phyloP scores from a whole-genome alignment of 495 filamentous ascomycete genomes.

The Penicillium lagena region DNA sequence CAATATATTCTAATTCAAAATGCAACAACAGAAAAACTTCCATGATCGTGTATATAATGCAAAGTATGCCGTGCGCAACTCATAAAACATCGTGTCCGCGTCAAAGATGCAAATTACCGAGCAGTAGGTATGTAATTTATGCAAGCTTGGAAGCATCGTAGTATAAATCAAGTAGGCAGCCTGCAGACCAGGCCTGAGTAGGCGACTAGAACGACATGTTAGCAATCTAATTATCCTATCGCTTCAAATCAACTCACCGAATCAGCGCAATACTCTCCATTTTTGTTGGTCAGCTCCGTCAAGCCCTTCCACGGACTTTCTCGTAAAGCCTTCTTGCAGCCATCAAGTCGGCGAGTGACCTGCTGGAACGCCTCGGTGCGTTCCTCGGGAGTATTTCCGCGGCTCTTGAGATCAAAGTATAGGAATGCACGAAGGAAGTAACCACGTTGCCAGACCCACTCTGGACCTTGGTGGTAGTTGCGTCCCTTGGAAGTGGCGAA shows the following conservation, averaged over 20 bases:
- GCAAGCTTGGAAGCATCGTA: constrained; percentile 63
- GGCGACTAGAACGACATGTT: constrained; percentile 52
- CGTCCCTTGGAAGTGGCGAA: constrained; percentile 88
- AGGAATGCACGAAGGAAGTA: constrained; percentile 89
- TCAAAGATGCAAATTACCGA: background rate
- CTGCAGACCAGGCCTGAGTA: constrained; percentile 92
- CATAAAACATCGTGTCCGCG: background rate
- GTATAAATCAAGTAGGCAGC: constrained; percentile 90
- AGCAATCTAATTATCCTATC: background rate
- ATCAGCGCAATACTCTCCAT: constrained; percentile 75
- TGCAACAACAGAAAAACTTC: background rate
- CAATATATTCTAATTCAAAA: background rate
- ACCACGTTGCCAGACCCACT: constrained; percentile 98
- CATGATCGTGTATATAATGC: background rate
- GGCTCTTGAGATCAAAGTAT: constrained; percentile 71
- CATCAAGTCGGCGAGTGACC: constrained; percentile 72
- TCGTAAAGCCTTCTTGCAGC: constrained; percentile 72
- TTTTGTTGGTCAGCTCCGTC: constrained; percentile 88
- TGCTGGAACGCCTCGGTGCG: constrained; percentile 89
- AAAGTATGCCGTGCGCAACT: background rate
- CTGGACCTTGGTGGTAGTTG: constrained; percentile 97
- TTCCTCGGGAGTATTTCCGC: constrained; percentile 54
- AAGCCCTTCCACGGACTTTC: constrained; percentile 84
- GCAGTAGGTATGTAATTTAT: constrained; percentile 1
- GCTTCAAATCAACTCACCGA: constrained; percentile 55